Conservation (phyloP, 1,284 basidiomycete species). For the Leccinum colubrinum region DNA sequence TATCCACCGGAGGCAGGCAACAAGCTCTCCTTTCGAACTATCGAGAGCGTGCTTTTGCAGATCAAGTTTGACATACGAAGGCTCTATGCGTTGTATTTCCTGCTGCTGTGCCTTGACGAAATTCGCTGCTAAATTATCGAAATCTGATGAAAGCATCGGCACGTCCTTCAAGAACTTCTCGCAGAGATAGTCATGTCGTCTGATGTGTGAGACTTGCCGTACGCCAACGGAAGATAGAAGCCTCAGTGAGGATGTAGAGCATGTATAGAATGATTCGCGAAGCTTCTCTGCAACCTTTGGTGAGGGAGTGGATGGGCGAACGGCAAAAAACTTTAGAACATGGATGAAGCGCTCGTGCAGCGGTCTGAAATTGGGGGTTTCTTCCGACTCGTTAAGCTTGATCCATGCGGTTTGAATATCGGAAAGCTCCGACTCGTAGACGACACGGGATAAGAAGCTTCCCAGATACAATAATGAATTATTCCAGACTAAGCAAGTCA, state of each 20-base stretch:
- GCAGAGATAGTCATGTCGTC: no score
- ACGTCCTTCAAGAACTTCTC: no score
- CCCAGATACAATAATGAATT: slow-evolving; percentile 81
- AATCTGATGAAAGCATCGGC: no score
- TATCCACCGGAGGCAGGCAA: slow-evolving; percentile 83
- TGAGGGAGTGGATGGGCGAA: slow-evolving; percentile 78
- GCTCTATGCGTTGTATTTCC: slow-evolving; percentile 64
- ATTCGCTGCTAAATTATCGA: no score
- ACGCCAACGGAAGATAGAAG: no score
- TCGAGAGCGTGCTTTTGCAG: slow-evolving; percentile 66
- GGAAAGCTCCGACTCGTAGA: slow-evolving; percentile 84
- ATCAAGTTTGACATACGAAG: slow-evolving; percentile 81
- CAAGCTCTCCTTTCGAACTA: slow-evolving; percentile 61
- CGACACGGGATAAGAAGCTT: slow-evolving; percentile 74
- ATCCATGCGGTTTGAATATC: slow-evolving; percentile 51
- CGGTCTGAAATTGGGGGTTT: slow-evolving; percentile 36
- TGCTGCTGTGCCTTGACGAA: no score
- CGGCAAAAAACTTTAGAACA: slow-evolving; percentile 85
- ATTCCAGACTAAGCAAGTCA: slow-evolving; percentile 63
- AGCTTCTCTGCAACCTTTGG: no score
- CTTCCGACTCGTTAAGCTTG: background rate
- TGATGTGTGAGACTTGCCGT: no score
- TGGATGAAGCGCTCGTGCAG: slow-evolving; percentile 63
- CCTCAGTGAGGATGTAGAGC: no score
- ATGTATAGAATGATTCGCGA: no score